phyloP scores from a whole-genome alignment of 2,329 filamentous ascomycete genomes.

The Aspergillus sergii region DNA sequence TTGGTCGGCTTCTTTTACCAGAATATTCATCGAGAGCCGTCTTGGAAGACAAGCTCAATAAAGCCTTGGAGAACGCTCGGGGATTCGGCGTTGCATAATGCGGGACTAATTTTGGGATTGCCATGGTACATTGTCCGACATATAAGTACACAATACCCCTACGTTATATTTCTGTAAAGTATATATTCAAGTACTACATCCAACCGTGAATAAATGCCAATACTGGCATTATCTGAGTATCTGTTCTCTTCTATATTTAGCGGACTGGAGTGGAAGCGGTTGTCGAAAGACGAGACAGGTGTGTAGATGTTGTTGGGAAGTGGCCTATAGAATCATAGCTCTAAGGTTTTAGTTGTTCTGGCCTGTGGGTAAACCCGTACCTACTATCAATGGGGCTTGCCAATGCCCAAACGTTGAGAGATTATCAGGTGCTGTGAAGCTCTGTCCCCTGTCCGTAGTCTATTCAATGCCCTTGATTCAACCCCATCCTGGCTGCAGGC shows the following conservation, averaged over 20 bases:
- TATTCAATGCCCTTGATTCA: no score
- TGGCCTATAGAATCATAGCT: not conserved
- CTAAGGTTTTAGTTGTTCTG: not conserved
- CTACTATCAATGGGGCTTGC: not conserved
- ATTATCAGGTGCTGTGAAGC: no score
- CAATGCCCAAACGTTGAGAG: no score
- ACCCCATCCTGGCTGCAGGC: no score
- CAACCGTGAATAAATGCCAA: not conserved
- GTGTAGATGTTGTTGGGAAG: not conserved
- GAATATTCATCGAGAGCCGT: slow-evolving; percentile 74
- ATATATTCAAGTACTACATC: slow-evolving; percentile 2
- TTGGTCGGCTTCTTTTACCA: slow-evolving; percentile 82
- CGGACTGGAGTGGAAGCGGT: not conserved
- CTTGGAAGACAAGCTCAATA: slow-evolving; percentile 72
- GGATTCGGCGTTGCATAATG: slow-evolving; percentile 81
- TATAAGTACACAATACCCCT: slow-evolving; percentile 17
- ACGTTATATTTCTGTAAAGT: slow-evolving; percentile 14
- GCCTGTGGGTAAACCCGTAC: not conserved
- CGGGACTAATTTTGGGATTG: slow-evolving; percentile 5
- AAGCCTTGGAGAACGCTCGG: slow-evolving; percentile 84
- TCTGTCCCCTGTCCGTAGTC: no score
- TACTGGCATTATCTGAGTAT: not conserved
- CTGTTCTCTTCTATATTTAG: not conserved
- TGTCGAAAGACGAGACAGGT: not conserved
- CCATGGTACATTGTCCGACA: slow-evolving; percentile 1